These are phyloP conservation scores for Flagelloscypha sp. DNA, from an alignment of 768 basidiomycete genomes.

Conservation along the genomic window DNA sequence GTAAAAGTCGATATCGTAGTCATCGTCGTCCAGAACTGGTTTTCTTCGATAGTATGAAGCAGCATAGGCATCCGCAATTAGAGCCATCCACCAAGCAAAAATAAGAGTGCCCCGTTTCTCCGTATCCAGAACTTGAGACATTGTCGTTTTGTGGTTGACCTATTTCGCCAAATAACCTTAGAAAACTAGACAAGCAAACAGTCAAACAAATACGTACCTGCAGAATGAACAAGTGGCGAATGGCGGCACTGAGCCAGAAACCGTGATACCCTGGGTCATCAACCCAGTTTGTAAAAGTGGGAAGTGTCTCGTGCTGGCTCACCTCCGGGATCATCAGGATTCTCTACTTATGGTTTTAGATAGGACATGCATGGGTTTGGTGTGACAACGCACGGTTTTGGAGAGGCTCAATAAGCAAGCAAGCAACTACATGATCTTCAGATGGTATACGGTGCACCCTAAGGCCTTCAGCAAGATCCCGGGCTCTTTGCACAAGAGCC, in stretches of 20 bases:
- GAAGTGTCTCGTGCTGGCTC: conserved; percentile 12
- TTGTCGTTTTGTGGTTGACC: conserved; percentile 81
- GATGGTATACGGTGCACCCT: conserved; percentile 79
- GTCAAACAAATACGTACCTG: conserved; percentile 37
- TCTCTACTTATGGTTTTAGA: conserved; percentile 39
- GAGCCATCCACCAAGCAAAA: conserved; percentile 93
- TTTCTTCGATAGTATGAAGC: conserved; percentile 81
- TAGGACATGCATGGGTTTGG: conserved; percentile 1
- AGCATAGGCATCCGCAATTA: conserved; percentile 74
- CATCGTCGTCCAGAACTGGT: conserved; percentile 79
- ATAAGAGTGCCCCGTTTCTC: conserved; percentile 79
- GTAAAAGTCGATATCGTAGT: conserved; percentile 87
- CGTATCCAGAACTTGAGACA: conserved; percentile 62
- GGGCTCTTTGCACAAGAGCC: conserved; percentile 68
- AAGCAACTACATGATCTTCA: conserved; percentile 75
- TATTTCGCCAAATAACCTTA: conserved; percentile 26
- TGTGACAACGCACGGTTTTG: conserved; percentile 71
- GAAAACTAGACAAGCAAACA: conserved; percentile 1
- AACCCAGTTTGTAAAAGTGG: conserved; percentile 9
- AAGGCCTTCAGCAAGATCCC: conserved; percentile 79
- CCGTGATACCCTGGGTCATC: conserved; percentile 61
- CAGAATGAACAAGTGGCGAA: conserved; percentile 71
- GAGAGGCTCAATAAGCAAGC: conserved; percentile 72
- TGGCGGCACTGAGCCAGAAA: conserved; percentile 76
- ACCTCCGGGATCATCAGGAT: conserved; percentile 67